These are phyloP conservation scores for Saitozyma podzolica DNA, from an alignment of 768 basidiomycete genomes.

Conservation along the genomic window DNA sequence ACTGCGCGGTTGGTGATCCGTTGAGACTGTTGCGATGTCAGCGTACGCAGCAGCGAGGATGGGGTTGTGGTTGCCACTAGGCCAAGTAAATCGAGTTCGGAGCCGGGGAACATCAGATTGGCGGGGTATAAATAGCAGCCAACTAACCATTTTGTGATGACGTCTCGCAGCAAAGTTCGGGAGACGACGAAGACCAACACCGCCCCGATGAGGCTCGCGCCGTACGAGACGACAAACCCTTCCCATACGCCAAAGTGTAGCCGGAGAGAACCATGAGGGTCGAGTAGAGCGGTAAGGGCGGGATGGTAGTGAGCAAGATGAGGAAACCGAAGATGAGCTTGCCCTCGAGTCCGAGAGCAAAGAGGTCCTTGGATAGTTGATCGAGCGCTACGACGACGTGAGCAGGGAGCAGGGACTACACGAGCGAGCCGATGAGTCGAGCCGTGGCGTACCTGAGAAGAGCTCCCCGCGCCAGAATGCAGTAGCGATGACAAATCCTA, in stretches of 20 bases:
- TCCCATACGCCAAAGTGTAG: slow-evolving; percentile 82
- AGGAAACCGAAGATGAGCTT: slow-evolving; percentile 69
- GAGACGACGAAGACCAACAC: slow-evolving; percentile 79
- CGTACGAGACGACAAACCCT: slow-evolving; percentile 83
- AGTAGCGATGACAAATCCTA: slow-evolving; percentile 77
- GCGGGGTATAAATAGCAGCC: no score
- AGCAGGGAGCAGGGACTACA: neutral
- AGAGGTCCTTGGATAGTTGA: slow-evolving; percentile 73
- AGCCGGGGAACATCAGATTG: neutral
- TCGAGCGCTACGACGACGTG: slow-evolving; percentile 66
- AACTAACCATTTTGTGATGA: slow-evolving; percentile 59
- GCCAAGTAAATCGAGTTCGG: neutral
- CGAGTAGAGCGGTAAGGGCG: slow-evolving; percentile 87
- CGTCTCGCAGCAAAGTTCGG: slow-evolving; percentile 64
- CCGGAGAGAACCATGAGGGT: slow-evolving; percentile 89
- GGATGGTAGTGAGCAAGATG: slow-evolving; percentile 47
- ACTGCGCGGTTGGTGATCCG: slow-evolving; percentile 68
- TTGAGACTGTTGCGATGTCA: slow-evolving; percentile 60
- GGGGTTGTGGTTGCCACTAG: neutral
- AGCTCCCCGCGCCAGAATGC: slow-evolving; percentile 79
- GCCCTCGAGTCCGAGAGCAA: slow-evolving; percentile 69
- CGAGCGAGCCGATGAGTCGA: slow-evolving; percentile 3
- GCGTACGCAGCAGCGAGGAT: neutral
- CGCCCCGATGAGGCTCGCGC: slow-evolving; percentile 80
- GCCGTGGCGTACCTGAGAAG: slow-evolving; percentile 66